Percentiles rank a stretch among this genome's conserved stretches.
phyloP scores from a whole-genome alignment of 495 filamentous ascomycete genomes.

The Glarea lozoyensis region DNA sequence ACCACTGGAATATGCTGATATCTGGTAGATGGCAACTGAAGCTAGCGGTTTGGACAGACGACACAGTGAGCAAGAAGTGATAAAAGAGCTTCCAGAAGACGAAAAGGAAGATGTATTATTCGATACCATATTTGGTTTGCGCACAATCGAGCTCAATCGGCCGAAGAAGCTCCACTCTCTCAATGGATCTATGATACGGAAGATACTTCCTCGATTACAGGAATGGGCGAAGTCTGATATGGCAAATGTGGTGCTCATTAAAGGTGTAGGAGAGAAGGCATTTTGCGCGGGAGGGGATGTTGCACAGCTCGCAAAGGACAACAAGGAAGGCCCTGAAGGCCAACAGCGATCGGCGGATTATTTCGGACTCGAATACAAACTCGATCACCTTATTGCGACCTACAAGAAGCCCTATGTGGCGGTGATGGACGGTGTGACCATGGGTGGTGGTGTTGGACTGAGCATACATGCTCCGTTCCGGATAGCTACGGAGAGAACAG shows the following conservation, averaged over 20 bases:
- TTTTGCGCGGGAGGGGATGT: constrained; percentile 96
- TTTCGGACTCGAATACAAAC: constrained; percentile 85
- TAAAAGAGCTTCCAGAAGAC: constrained; percentile 53
- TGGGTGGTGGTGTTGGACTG: constrained; percentile 94
- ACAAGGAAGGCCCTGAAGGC: constrained; percentile 57
- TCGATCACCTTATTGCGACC: constrained; percentile 93
- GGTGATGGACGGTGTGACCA: constrained; percentile 95
- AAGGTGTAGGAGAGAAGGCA: constrained; percentile 73
- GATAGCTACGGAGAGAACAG: constrained; percentile 88
- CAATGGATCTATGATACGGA: constrained; percentile 86
- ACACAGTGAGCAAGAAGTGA: constrained; percentile 23
- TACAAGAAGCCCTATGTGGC: constrained; percentile 89
- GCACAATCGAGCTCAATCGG: constrained; percentile 89
- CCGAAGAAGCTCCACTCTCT: constrained; percentile 85
- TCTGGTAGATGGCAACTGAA: constrained; percentile 17
- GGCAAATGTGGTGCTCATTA: constrained; percentile 86
- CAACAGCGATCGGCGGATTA: constrained; percentile 64
- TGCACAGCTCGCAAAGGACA: constrained; percentile 60
- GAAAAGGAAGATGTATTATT: constrained; percentile 90
- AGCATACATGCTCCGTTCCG: constrained; percentile 92
- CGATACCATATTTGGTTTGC: constrained; percentile 75
- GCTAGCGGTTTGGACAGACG: constrained; percentile 1
- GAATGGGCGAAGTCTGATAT: constrained; percentile 93
- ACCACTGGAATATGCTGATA: neutral
- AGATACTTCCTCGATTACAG: constrained; percentile 77